Conservation (phyloP, 495 filamentous ascomycete genomes). For the Neurospora tetraspora region DNA sequence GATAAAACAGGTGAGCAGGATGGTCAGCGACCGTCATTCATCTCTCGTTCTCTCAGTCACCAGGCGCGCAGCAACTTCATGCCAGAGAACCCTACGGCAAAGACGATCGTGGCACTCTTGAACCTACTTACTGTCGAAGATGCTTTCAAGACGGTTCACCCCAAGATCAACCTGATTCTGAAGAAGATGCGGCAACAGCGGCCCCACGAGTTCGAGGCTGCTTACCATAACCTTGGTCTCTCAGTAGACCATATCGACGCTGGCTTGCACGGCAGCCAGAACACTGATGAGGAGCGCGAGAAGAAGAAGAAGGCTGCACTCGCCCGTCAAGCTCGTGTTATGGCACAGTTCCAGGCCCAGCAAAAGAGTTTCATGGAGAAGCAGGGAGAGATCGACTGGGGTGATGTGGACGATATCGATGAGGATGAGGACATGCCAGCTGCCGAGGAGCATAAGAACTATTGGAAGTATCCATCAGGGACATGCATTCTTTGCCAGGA, state of each 20-base stretch:
- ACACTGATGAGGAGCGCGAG: conserved; percentile 62
- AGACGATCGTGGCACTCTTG: conserved; percentile 66
- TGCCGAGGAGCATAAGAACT: conserved; percentile 55
- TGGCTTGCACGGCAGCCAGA: conserved; percentile 43
- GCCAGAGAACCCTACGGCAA: conserved; percentile 34
- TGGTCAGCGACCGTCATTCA: conserved; percentile 48
- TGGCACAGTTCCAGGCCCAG: conserved; percentile 95
- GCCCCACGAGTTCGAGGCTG: conserved; percentile 55
- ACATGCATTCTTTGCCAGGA: conserved; percentile 96
- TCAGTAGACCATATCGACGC: conserved; percentile 43
- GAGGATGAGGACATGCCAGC: conserved; percentile 60
- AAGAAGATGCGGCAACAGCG: conserved; percentile 77
- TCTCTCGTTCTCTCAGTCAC: conserved; percentile 55
- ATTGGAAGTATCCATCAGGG: conserved; percentile 88
- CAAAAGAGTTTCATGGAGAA: conserved; percentile 87
- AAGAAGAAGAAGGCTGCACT: conserved; percentile 80
- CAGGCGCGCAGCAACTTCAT: conserved; percentile 45
- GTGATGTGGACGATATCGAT: conserved; percentile 52
- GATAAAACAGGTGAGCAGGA: conserved; percentile 55
- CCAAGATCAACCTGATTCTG: conserved; percentile 79
- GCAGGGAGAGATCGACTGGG: conserved; percentile 79
- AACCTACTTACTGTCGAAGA: conserved; percentile 63
- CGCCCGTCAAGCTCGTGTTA: conserved; percentile 81
- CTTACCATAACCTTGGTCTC: conserved; percentile 40
- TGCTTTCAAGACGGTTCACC: conserved; percentile 67